Percentiles rank a stretch among this genome's conserved stretches.
Conservation (phyloP, 305 asterid species). For the Fraxinus angustifolia region DNA sequence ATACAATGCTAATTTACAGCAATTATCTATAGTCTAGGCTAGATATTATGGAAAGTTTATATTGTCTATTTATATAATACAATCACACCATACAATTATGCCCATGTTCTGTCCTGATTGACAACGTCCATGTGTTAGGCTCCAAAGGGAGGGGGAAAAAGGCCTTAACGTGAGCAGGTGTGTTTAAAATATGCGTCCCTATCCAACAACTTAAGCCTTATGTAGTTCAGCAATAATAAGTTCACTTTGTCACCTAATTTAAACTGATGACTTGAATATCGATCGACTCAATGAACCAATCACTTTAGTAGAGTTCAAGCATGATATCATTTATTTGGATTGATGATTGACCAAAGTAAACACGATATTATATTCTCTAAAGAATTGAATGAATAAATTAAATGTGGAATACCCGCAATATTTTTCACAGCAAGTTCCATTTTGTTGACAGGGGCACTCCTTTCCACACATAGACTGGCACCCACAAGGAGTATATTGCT, state of each 20-base stretch:
- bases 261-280: neutral
- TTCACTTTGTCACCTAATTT: neutral
- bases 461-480: constrained; percentile 86
- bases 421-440: constrained; percentile 89
- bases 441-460: constrained; percentile 82
- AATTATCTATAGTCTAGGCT: neutral
- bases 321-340: neutral
- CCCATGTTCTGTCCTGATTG: neutral
- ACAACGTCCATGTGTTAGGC: neutral
- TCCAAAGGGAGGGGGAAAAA: neutral
- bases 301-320: neutral
- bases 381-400: constrained; percentile 2
- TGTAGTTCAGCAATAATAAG: neutral
- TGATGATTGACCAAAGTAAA: neutral
- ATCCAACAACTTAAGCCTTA: neutral
- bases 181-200: neutral
- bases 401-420: constrained; percentile 76
- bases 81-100: neutral
- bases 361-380: neutral
- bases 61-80: neutral
- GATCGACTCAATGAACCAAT: neutral
- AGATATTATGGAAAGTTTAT: neutral
- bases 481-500: constrained; percentile 72
- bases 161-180: neutral
- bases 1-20: neutral